These are phyloP conservation scores for Kwoniella europaea DNA, from an alignment of 768 basidiomycete species.

Conservation along the genomic window DNA sequence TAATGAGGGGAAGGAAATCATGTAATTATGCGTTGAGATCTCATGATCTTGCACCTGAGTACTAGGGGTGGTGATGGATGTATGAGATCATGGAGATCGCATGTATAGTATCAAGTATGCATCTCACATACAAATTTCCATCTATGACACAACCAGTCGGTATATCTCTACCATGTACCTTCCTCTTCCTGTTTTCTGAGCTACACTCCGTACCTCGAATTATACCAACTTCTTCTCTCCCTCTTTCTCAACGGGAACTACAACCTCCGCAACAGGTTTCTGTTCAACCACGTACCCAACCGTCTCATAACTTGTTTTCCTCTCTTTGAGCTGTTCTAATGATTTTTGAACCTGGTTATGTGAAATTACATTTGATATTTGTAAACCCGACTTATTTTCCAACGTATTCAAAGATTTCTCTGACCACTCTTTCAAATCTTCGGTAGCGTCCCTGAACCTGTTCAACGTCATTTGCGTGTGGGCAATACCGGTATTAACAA, in stretches of 20 bases:
- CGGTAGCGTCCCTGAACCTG: conserved; percentile 61
- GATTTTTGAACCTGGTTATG: conserved; percentile 5
- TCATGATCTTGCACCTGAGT: too few species aligned
- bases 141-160: conserved; percentile 8
- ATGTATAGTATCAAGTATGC: background rate
- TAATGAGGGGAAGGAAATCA: background rate
- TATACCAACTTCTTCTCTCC: conserved; percentile 16
- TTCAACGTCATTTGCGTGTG: conserved; percentile 62
- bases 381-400: conserved; percentile 75
- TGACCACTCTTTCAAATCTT: conserved; percentile 57
- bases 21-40: too few species aligned
- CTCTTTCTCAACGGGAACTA: conserved; percentile 32
- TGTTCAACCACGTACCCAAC: conserved; percentile 56
- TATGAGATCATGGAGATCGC: too few species aligned
- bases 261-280: conserved; percentile 55
- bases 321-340: background rate
- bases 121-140: background rate
- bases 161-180: conserved; percentile 5
- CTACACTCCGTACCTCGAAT: background rate
- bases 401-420: conserved; percentile 64
- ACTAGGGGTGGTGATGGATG: too few species aligned
- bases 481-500: conserved; percentile 41
- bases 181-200: conserved; percentile 13
- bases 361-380: conserved; percentile 62
- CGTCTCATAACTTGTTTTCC: conserved; percentile 28